These are phyloP conservation scores for Monilinia vaccinii-corymbosi DNA, from an alignment of 2,329 filamentous ascomycete species.

Conservation along the genomic window DNA sequence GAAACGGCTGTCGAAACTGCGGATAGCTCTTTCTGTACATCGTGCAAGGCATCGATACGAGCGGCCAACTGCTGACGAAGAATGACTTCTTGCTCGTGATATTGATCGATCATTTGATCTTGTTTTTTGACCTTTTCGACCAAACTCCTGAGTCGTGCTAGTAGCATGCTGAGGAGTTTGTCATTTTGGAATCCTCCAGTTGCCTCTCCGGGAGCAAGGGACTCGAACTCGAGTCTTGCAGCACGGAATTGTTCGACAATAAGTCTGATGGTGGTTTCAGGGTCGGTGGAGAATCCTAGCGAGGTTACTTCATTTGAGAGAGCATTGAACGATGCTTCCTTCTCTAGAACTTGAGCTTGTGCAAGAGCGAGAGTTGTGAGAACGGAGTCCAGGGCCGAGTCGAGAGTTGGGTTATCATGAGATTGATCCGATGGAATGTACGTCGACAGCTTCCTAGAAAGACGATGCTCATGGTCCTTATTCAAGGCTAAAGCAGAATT, in stretches of 20 bases:
- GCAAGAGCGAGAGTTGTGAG: constrained; percentile 27
- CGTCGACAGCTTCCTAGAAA: constrained; percentile 23
- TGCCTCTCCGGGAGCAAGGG: constrained; percentile 51
- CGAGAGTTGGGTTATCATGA: constrained; percentile 21
- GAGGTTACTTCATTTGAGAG: constrained; percentile 38
- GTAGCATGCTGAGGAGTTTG: constrained; percentile 46
- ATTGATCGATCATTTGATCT: constrained; percentile 50
- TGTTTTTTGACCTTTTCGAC: constrained; percentile 37
- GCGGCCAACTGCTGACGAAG: constrained; percentile 48
- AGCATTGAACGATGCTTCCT: constrained; percentile 39
- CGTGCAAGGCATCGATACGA: constrained; percentile 43
- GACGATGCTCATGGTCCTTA: constrained; percentile 22
- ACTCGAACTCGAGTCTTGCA: constrained; percentile 52
- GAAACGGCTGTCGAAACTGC: constrained; percentile 13
- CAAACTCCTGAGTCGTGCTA: constrained; percentile 41
- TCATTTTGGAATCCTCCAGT: constrained; percentile 38
- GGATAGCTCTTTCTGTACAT: constrained; percentile 35
- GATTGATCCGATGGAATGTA: constrained; percentile 22
- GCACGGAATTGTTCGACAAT: constrained; percentile 43
- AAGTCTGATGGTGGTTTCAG: constrained; percentile 32
- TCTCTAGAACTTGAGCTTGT: constrained; percentile 24
- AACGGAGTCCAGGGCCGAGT: constrained; percentile 27
- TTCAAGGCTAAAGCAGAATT: constrained; percentile 22
- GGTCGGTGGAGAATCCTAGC: constrained; percentile 44
- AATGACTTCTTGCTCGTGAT: constrained; percentile 46